Evolutionary conservation across 768 basidiomycete genomes (phyloP), one percentile per base, ranked within the genome.

Genomic region (Wakefieldia striispora): DNA sequence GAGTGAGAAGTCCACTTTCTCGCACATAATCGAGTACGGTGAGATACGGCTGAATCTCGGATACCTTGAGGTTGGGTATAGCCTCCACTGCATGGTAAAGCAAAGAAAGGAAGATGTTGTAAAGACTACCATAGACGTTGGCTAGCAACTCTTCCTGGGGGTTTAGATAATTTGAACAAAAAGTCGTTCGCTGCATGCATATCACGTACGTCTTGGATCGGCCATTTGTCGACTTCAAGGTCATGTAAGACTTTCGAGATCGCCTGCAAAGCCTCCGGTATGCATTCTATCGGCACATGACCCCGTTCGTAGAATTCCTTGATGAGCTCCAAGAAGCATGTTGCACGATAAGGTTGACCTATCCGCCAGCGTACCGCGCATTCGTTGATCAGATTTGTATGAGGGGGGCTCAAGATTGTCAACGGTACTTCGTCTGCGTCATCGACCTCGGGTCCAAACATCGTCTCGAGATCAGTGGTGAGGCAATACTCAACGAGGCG

Each of bases 351-450:
- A 16, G 86, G 73, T 54, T 86, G 85, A 2, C 83, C 80, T 53
- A 98, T 85, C 40, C 95, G 77, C 97, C 97, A 98, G 36, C 92
- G 78, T 51, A 88, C 57, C 3, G 91, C 91, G 58, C 92, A 94
- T 58, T 95, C 90, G 49, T 86, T 86, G 57, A 97, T 79, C 33
- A 99, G 73, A 49, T 89, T 87, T 36, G 91, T 75, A 63, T 97
- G 91, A 11, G 78, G 65, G 1, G 79, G 63, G 4, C 91, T 91
- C 16, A 99, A 70, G 49, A 99, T 97, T 7, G 91, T 90, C 33
- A 98, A 73, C 0, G 94, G 91, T 14, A 99, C 95, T 71, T 98
- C 94, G 57, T 97, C 91, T 58, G 91, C 88, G 57, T 93, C 91
- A 40, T 92, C 87, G n/a, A 97, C 86, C 49, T 89, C 88, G 5